Percentiles rank a stretch among this genome's conserved stretches.
Evolutionary conservation across 345 rosid genomes (phyloP).

Genomic region (Rhizophora mangle): DNA sequence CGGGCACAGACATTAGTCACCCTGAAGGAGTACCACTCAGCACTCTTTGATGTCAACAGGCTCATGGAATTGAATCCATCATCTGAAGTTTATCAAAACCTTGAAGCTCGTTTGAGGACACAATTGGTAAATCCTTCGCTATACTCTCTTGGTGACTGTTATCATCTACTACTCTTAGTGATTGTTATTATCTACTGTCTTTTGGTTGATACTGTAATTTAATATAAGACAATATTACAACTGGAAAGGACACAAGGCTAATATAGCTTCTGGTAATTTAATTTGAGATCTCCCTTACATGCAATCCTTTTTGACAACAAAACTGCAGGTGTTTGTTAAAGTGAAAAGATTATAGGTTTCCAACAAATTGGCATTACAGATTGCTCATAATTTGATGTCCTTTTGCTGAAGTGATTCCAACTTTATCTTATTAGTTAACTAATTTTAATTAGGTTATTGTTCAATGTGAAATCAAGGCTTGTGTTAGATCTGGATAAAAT

Average conservation of each 20-base stretch:
- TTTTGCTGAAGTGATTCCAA: no score
- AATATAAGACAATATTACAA: no score
- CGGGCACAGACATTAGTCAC: conserved; percentile 92
- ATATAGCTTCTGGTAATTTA: background rate
- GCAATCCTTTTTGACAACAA: no score
- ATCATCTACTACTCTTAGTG: background rate
- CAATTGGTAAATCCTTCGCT: conserved; percentile 58
- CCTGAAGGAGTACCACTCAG: conserved; percentile 76
- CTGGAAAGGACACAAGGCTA: no score
- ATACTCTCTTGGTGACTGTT: background rate
- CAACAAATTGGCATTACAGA: no score
- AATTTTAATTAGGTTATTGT: background rate
- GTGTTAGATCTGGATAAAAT: background rate
- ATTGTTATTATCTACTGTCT: background rate
- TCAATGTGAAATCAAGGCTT: background rate
- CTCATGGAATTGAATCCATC: conserved; percentile 79
- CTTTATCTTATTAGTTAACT: no score
- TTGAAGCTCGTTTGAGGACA: conserved; percentile 78
- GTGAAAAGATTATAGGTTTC: no score
- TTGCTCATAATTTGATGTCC: no score
- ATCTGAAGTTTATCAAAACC: conserved; percentile 76
- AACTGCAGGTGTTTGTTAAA: no score
- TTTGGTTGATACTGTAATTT: no score
- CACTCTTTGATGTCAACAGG: conserved; percentile 82
- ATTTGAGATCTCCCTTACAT: background rate